Conservation (phyloP, 352 stramenopile genomes). For the Phytopythium helicoides region DNA sequence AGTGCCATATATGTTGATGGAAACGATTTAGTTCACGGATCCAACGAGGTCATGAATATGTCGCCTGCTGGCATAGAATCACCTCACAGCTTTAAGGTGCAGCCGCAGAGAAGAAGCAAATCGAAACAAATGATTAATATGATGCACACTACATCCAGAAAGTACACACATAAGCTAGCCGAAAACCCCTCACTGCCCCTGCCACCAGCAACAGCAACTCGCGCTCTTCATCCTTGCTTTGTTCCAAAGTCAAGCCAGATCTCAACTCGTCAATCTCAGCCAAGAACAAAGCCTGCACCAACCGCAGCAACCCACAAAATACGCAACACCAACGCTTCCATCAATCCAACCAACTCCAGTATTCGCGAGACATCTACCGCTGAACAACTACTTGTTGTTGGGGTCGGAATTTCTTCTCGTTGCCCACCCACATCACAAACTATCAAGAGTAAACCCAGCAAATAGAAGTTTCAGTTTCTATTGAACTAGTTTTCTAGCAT, state of each 20-base stretch:
- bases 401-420: too few relatives aligned
- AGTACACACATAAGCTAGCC: neutral
- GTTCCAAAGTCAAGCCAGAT: neutral
- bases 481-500: slow-evolving; percentile 3
- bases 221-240: neutral
- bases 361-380: too few relatives aligned
- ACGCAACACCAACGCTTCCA: too few relatives aligned
- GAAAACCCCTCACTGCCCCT: neutral
- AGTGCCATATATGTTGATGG: too few relatives aligned
- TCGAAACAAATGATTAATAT: neutral
- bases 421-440: neutral
- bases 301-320: too few relatives aligned
- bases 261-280: neutral
- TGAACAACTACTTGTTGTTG: too few relatives aligned
- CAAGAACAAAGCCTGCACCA: neutral
- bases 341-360: too few relatives aligned
- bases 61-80: too few relatives aligned
- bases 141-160: neutral
- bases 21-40: too few relatives aligned
- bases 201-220: neutral
- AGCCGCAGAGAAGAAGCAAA: too few relatives aligned
- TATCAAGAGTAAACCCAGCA: neutral
- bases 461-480: neutral
- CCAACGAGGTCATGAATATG: too few relatives aligned
- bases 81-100: too few relatives aligned